Evolutionary conservation across 2,329 filamentous ascomycete species (phyloP).

Genomic region (Emmonsia crescens): DNA sequence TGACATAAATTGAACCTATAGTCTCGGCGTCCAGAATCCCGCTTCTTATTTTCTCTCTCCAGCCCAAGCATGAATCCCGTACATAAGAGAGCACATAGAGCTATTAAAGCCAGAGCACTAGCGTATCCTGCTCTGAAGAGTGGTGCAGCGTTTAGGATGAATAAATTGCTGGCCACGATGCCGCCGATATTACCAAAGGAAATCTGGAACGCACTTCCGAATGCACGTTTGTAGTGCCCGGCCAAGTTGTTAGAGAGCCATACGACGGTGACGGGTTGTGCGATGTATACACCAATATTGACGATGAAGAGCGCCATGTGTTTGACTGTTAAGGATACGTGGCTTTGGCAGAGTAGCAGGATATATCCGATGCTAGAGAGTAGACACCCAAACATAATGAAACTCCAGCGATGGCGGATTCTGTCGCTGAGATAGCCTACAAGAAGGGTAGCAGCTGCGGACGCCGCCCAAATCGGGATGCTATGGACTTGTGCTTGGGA

Average conservation of each 20-base stretch:
- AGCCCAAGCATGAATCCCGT: slow-evolving; percentile 23
- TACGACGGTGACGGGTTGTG: slow-evolving; percentile 51
- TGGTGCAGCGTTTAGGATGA: slow-evolving; percentile 20
- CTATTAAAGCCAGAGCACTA: slow-evolving; percentile 23
- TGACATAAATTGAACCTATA: slow-evolving; percentile 22
- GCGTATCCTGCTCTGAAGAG: slow-evolving; percentile 33
- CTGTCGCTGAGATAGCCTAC: slow-evolving; percentile 42
- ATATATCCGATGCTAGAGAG: slow-evolving; percentile 46
- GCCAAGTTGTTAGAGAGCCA: slow-evolving; percentile 60
- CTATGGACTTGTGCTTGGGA: slow-evolving; percentile 41
- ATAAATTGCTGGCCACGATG: slow-evolving; percentile 41
- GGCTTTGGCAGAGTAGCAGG: slow-evolving; percentile 41
- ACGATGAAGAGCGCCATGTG: slow-evolving; percentile 48
- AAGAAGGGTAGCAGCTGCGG: slow-evolving; percentile 46
- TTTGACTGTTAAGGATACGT: slow-evolving; percentile 38
- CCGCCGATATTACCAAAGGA: slow-evolving; percentile 57
- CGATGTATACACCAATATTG: slow-evolving; percentile 44
- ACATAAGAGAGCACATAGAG: slow-evolving; percentile 23
- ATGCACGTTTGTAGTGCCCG: slow-evolving; percentile 60
- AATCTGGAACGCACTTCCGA: slow-evolving; percentile 54
- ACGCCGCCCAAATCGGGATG: slow-evolving; percentile 50
- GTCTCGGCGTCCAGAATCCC: slow-evolving; percentile 28
- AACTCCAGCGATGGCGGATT: slow-evolving; percentile 42
- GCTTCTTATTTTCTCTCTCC: slow-evolving; percentile 26
- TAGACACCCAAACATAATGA: slow-evolving; percentile 41